Percentiles rank a stretch among this genome's conserved stretches.
Evolutionary conservation across 805 yeast species (phyloP).

Genomic region (Tetrapisispora nanseiensis): DNA sequence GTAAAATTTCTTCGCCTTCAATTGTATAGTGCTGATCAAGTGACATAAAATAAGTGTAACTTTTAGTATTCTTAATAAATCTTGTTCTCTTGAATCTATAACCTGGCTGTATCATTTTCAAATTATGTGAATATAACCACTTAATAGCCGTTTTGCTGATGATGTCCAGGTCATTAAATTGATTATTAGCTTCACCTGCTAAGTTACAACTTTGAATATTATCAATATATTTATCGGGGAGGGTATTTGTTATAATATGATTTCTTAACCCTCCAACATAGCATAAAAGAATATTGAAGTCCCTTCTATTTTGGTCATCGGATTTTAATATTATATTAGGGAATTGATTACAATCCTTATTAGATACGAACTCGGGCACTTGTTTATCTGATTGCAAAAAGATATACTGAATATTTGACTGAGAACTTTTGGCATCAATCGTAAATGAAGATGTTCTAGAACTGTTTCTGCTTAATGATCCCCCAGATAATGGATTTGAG

Average conservation of each 20-base stretch:
- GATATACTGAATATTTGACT: neutral
- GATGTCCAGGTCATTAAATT: slow-evolving; percentile 3
- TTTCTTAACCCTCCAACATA: slow-evolving; percentile 28
- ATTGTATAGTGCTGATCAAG: slow-evolving; percentile 20
- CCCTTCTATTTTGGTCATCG: slow-evolving; percentile 5
- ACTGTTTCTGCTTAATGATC: neutral
- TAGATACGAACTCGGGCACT: neutral
- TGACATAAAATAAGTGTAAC: slow-evolving; percentile 13
- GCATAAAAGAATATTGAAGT: slow-evolving; percentile 18
- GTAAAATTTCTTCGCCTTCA: slow-evolving; percentile 11
- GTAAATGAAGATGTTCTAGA: neutral
- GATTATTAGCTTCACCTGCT: neutral
- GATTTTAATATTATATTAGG: slow-evolving; percentile 14
- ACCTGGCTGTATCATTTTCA: slow-evolving; percentile 7
- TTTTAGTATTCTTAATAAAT: slow-evolving; percentile 12
- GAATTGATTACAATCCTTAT: slow-evolving; percentile 12
- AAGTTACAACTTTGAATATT: neutral
- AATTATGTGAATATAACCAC: slow-evolving; percentile 20
- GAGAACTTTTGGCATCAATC: neutral
- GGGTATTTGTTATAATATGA: slow-evolving; percentile 14
- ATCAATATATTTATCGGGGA: slow-evolving; percentile 1
- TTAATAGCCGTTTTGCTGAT: slow-evolving; percentile 20
- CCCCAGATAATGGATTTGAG: neutral
- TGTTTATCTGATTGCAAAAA: neutral
- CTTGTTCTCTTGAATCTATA: slow-evolving; percentile 22